Base-by-base conservation (phyloP, 1,284 basidiomycete species). In the Peniophora sp. region DNA sequence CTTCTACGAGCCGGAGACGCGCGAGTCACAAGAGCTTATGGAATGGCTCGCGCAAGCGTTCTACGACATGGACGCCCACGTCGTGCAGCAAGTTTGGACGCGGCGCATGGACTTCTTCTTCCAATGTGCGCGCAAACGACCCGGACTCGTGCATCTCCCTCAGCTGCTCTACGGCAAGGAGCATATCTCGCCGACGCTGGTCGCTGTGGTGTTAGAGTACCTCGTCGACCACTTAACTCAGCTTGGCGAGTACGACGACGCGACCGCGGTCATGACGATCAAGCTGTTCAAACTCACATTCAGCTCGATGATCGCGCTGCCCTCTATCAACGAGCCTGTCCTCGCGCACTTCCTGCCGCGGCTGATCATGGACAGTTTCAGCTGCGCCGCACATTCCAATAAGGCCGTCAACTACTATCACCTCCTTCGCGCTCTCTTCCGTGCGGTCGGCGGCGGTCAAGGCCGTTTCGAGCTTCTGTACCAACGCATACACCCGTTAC, bases 221-320 rank as follows among this genome's bases (percentile, higher is more conserved):
- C 79, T 99, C 47, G 85, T 97, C 51, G 82, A 85, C 24, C 79
- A 86, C 46, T 79, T 99, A 14, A 88, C 87, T 24, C 72, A 87
- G 45, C 79, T 99, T 2, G 96, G 95, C 46, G 86, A 92, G 55
- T 83, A 88, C 62, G 88, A 95, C 60, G 88, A 92, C 59, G 75
- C 85, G 57, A 85, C 83, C 10, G 85, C 88, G 2, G 83, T 88
- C 1, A 82, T 89, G 41, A 89, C 88, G 10, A 85, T 99, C 53
- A 82, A 93, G 49, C 74, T 98, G 53, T 99, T 94, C 83, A 99
- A 98, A 73, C 90, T 97, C 81, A 88, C 93, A 8, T 99, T 99
- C 69, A 79, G 83, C 57, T 92, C 96, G 2, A 92, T 99, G 55
- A 85, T 86, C 34, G 68, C 82, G 52, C 88, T 84, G 66, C 88